Base-by-base conservation (phyloP, 2,329 filamentous ascomycete species). In the Leptographium flavum region DNA sequence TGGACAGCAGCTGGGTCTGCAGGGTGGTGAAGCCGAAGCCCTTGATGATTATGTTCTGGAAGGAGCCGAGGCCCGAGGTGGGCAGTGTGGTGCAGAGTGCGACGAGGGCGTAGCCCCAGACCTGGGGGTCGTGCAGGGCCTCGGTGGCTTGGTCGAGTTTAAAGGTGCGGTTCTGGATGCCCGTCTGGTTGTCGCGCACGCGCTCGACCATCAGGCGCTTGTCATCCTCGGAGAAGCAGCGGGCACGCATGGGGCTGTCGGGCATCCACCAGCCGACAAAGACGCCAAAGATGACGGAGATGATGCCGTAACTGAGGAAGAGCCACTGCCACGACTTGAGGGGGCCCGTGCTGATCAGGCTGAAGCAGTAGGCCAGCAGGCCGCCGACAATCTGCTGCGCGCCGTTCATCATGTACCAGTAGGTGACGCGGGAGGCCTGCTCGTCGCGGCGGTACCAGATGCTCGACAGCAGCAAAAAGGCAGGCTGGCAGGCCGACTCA, bases 331-430 rank as follows among this genome's bases (percentile, higher is more conserved):
- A 85, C 15, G 74, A 76, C 54, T 69, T 70, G 47, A 83, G 64
- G 0, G 68, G 63, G 4, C 73, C 70, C 5, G 54, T 61, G 15
- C 61, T 63, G 55, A 78, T 75, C 3, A 74, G 63, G 3, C 68
- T 65, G 52, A 71, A 70, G 50, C 79, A 79, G 57, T 82, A 83
- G 0, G 80, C 80, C 1, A 85, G 65, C 0, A 85, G 68, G 6
- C 81, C 81, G 28, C 81, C 81, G 8, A 84, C 77, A 42, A 85
- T 79, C 55, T 84, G 81, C 56, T 85, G 81, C 1, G 68, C 70
- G 2, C 81, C 81, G 56, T 85, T 86, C 79, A 84, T 85, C 75
- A 83, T 83, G 58, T 82, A 81, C 80, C 81, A 85, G 58, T 77
- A 83, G 0, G 78, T 81, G 3, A 84, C 78, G 5, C 75, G 72